phyloP scores from a whole-genome alignment of 139 green algal genomes.

The Chloropicon primus region DNA sequence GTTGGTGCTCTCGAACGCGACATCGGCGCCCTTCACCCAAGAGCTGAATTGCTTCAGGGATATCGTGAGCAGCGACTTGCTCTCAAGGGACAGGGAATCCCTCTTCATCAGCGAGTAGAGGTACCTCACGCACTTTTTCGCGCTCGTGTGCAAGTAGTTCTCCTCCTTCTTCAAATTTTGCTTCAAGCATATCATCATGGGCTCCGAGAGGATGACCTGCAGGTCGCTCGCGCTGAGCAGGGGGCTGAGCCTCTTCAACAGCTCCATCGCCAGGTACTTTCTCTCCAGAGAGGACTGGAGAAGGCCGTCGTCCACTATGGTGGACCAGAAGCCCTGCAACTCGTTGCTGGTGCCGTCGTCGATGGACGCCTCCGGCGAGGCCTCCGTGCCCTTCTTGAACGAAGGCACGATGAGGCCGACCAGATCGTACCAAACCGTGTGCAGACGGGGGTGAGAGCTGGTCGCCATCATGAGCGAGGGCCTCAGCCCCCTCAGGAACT shows the following conservation, averaged over 20 bases:
- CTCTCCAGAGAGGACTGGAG: neutral
- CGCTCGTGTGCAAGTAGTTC: neutral
- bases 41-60: neutral
- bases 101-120: neutral
- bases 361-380: neutral
- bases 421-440: neutral
- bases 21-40: neutral
- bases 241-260: neutral
- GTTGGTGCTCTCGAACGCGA: neutral
- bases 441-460: neutral
- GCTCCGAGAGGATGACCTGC: neutral
- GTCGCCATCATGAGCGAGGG: neutral
- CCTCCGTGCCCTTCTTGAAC: neutral
- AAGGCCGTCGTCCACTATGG: neutral
- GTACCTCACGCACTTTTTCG: neutral
- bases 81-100: neutral
- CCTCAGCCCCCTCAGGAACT: neutral
- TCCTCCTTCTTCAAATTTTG: neutral
- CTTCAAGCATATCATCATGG: neutral
- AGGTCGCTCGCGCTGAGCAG: neutral
- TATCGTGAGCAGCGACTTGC: neutral
- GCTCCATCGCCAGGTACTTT: neutral
- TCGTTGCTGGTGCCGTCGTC: neutral
- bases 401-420: neutral
- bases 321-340: neutral